Evolutionary conservation across 176 grass and related monocot genomes (phyloP), one percentile per base, ranked within the genome.

Genomic region (Oryza meyeriana): DNA sequence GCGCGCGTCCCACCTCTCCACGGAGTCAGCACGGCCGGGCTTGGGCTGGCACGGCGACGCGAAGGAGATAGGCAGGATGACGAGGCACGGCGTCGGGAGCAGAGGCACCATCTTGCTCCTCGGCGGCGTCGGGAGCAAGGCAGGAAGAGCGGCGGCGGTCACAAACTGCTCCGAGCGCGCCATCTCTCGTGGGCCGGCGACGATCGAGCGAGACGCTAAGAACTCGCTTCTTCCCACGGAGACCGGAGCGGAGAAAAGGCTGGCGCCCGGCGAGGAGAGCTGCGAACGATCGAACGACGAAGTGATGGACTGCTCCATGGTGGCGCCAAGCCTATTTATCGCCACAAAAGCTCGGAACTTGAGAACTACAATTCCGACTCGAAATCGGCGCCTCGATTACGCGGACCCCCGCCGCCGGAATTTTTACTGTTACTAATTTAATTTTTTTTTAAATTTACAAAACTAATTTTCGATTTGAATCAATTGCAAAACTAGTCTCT

Each of bases 1-100:
- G 65, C 39, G 13, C 34, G 72, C 12, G 27, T 82, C 80, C 69
- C 72, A 77, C 63, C 72, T 58, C 8, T 32, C 80, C 20, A 1
- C 58, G 22, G 70, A 1, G 27, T 62, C 52, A 0, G 71, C 59
- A 2, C 81, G 59, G 20, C 52, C 39, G 6, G 61, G 61, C 2
- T 64, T 59, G 52, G 34, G 35, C 5, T 32, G 12, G 25, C 28
- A 16, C 4, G 2, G 50, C 1, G 48, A 16, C 0, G 39, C 13
- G 69, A 25, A 45, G 24, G 69, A 45, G 5, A 18, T 0, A 12
- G 45, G 32, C 22, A 80, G 65, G 45, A 69, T 20, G 66, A 61
- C 4, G 48, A 55, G 33, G 66, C 66, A 41, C 24, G 66, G 48
- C 66, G 47, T 36, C 31, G 45, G 47, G 24, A 70, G 47, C 47